Conservation (phyloP, 2,329 filamentous ascomycete species). For the Phaeosphaeriaceae sp. region DNA sequence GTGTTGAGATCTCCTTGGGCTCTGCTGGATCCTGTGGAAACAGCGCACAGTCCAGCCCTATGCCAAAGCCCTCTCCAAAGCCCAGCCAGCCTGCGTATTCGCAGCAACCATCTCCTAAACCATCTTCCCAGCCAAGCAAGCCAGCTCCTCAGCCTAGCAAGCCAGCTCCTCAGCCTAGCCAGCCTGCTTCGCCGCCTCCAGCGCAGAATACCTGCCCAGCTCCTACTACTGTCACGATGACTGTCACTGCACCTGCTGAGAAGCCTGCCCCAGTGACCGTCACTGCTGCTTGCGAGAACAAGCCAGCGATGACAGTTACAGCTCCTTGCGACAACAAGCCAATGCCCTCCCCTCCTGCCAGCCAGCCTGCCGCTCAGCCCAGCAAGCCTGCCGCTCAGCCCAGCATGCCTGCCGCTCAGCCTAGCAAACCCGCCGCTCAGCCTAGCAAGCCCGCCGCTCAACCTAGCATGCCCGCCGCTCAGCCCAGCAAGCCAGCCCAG, state of each 20-base stretch:
- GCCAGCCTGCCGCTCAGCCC: not conserved
- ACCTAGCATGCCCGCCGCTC: not conserved
- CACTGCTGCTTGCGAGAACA: not conserved
- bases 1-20: constrained; percentile 58
- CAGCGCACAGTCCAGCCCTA: not conserved
- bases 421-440: not conserved
- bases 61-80: constrained; percentile 9
- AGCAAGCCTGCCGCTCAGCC: not conserved
- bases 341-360: not conserved
- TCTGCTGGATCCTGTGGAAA: constrained; percentile 27
- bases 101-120: constrained; percentile 5
- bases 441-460: not conserved
- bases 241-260: not conserved
- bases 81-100: constrained; percentile 7
- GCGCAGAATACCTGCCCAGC: not conserved
- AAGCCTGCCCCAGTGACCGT: no score
- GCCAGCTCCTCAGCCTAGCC: not conserved
- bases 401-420: not conserved
- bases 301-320: not conserved
- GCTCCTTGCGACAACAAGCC: not conserved
- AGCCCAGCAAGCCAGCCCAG: not conserved
- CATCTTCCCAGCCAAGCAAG: constrained; percentile 7
- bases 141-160: constrained; percentile 2
- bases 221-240: not conserved
- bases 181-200: not conserved